A percentile compares a stretch with the other conserved stretches of the same genome.
Conservation (phyloP, 2,329 filamentous ascomycete species). For the Sordariomycetes sp. region DNA sequence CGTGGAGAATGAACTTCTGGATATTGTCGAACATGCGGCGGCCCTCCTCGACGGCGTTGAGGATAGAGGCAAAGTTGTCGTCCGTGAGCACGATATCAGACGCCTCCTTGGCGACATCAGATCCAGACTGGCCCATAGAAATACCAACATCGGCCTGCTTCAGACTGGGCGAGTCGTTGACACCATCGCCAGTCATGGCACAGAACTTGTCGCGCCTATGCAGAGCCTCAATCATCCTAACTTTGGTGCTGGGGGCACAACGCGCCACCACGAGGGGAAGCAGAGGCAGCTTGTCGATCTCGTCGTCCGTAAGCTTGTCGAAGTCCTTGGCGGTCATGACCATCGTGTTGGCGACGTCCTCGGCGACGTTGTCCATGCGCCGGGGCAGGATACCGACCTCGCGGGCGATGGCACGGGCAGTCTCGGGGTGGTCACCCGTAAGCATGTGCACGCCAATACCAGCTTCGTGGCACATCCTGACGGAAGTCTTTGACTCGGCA, state of each 20-base stretch:
- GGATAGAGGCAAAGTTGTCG: slow-evolving; percentile 44
- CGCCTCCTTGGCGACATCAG: slow-evolving; percentile 57
- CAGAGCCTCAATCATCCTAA: slow-evolving; percentile 62
- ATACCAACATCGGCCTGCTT: slow-evolving; percentile 57
- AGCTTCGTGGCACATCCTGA: slow-evolving; percentile 43
- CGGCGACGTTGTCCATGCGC: slow-evolving; percentile 19
- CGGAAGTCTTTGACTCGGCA: slow-evolving; percentile 47
- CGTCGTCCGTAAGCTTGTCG: slow-evolving; percentile 44
- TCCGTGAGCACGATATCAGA: slow-evolving; percentile 53
- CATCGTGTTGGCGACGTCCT: slow-evolving; percentile 38
- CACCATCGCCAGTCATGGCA: slow-evolving; percentile 59
- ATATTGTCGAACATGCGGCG: slow-evolving; percentile 59
- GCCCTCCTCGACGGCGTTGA: slow-evolving; percentile 45
- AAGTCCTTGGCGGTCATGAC: slow-evolving; percentile 53
- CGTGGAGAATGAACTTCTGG: slow-evolving; percentile 55
- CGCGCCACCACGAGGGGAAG: slow-evolving; percentile 55
- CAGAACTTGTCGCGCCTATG: slow-evolving; percentile 50
- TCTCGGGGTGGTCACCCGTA: slow-evolving; percentile 56
- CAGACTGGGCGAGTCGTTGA: slow-evolving; percentile 56
- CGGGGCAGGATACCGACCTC: slow-evolving; percentile 66
- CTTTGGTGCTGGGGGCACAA: slow-evolving; percentile 59
- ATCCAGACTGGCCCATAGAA: slow-evolving; percentile 55
- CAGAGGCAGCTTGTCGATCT: slow-evolving; percentile 48
- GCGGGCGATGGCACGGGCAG: slow-evolving; percentile 50
- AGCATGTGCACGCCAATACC: slow-evolving; percentile 56